These are phyloP conservation scores for Diophrys sp. DNA, from an alignment of 73 alveolate species.

Conservation along the genomic window DNA sequence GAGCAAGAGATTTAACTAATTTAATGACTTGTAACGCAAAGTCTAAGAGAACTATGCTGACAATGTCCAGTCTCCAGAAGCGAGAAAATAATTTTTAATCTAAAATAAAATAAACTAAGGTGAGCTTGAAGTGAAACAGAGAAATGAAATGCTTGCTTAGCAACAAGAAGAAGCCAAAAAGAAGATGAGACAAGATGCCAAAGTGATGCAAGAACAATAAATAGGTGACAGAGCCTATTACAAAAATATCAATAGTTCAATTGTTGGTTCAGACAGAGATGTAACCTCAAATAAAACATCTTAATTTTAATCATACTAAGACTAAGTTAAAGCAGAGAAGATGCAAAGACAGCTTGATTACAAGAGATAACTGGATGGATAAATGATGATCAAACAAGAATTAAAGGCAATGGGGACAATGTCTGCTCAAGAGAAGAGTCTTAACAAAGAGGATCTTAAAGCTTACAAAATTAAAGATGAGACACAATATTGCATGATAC, in stretches of 20 bases:
- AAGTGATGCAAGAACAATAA: neutral
- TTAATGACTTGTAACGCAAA: neutral
- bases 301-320: neutral
- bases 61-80: neutral
- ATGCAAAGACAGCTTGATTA: conserved; percentile 3
- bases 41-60: conserved; percentile 6
- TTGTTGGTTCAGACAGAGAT: neutral
- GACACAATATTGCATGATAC: conserved; percentile 37
- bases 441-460: conserved; percentile 43
- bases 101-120: neutral
- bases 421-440: conserved; percentile 47
- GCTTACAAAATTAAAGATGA: conserved; percentile 45
- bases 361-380: neutral
- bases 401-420: conserved; percentile 11
- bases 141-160: neutral
- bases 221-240: neutral
- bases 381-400: neutral
- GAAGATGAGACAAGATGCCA: neutral
- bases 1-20: neutral
- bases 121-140: neutral
- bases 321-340: conserved; percentile 3
- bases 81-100: neutral
- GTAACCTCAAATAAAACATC: neutral
- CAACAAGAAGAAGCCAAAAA: conserved; percentile 6
- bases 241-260: conserved; percentile 2